A percentile compares a stretch with the other conserved stretches of the same genome.
These are phyloP conservation scores for Thermochaetoides dissita DNA, from an alignment of 2,329 filamentous ascomycete genomes.

Conservation along the genomic window DNA sequence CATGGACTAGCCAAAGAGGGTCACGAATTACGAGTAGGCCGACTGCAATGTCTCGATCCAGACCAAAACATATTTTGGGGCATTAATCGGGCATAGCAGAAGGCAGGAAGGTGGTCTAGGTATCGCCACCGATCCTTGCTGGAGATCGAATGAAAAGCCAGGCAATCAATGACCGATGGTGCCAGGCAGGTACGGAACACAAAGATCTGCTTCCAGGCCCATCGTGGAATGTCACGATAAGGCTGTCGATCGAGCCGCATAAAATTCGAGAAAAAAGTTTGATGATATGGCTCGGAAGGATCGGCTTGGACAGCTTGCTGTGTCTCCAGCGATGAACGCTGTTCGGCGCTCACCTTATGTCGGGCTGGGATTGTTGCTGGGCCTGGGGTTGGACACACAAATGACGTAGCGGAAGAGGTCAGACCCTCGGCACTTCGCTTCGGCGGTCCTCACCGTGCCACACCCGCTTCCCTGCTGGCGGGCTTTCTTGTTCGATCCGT, in stretches of 20 bases:
- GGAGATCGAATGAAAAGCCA: no score
- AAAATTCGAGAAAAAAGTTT: slow-evolving; percentile 1
- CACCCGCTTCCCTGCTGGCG: no score
- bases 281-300: slow-evolving; percentile 6
- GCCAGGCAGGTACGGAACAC: no score
- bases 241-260: not conserved
- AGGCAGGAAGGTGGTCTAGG: no score
- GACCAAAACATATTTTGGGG: no score
- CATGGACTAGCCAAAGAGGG: slow-evolving; percentile 2
- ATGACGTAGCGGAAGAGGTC: slow-evolving; percentile 9
- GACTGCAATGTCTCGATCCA: no score
- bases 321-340: not conserved
- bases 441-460: slow-evolving; percentile 1
- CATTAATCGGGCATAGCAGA: no score
- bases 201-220: not conserved
- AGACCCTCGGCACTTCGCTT: slow-evolving; percentile 10
- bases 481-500: not conserved
- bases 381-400: not conserved
- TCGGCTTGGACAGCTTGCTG: slow-evolving; percentile 1
- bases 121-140: no score
- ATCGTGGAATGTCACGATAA: not conserved
- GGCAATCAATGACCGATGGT: no score
- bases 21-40: not conserved
- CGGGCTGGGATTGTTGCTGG: not conserved
- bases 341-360: not conserved